A percentile compares a stretch with the other conserved stretches of the same genome.
Conservation (phyloP, 176 grass and related monocot species). For the Rhynchospora tenuis region DNA sequence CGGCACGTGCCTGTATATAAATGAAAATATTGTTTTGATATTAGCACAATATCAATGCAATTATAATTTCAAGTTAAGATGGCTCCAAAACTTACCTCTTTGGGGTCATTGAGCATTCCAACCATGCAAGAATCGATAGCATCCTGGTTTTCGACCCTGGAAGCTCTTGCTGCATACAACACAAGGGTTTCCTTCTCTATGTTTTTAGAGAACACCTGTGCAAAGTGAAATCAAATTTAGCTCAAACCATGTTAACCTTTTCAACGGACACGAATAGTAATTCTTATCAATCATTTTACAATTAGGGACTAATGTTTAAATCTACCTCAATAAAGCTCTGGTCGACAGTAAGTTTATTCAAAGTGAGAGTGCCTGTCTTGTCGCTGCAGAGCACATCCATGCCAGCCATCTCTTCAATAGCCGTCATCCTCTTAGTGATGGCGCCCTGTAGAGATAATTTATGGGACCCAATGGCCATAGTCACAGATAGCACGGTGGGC, state of each 20-base stretch:
- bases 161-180: slow-evolving; percentile 54
- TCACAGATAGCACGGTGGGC: slow-evolving; percentile 80
- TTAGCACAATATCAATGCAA: neutral
- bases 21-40: neutral
- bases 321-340: slow-evolving; percentile 54
- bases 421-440: slow-evolving; percentile 79
- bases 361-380: slow-evolving; percentile 44
- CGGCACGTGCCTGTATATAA: slow-evolving; percentile 41
- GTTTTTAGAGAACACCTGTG: slow-evolving; percentile 45
- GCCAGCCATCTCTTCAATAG: slow-evolving; percentile 43
- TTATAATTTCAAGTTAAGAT: neutral
- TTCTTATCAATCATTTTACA: neutral
- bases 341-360: slow-evolving; percentile 50
- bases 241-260: neutral
- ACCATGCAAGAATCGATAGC: slow-evolving; percentile 77
- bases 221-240: slow-evolving; percentile 2
- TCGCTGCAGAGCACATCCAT: slow-evolving; percentile 52
- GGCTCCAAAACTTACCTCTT: slow-evolving; percentile 31
- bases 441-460: slow-evolving; percentile 62
- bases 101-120: slow-evolving; percentile 51
- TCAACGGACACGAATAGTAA: neutral
- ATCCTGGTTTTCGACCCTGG: slow-evolving; percentile 68
- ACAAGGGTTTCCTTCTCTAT: slow-evolving; percentile 39
- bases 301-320: neutral
- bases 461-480: slow-evolving; percentile 89